phyloP scores from a whole-genome alignment of 192 early-diverging fungal genomes.

The Piromyces finnis region DNA sequence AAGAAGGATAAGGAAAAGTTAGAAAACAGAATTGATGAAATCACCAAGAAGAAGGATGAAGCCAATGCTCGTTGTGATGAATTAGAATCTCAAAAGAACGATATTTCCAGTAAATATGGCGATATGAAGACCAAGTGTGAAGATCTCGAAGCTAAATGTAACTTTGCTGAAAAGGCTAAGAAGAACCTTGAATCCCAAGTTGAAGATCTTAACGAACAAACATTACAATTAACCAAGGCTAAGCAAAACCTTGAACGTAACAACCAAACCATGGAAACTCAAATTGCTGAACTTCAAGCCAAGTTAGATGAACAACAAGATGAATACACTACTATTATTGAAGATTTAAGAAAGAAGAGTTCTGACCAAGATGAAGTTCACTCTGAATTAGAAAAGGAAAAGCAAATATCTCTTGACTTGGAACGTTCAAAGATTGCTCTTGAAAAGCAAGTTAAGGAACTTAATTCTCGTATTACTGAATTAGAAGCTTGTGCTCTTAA shows the following conservation, averaged over 20 bases:
- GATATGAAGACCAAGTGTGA: constrained; percentile 36
- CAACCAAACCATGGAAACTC: constrained; percentile 47
- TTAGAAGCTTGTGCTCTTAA: constrained; percentile 45
- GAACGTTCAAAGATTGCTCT: constrained; percentile 39
- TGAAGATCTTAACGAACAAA: constrained; percentile 52
- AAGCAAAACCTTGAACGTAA: constrained; percentile 50
- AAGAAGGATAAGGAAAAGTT: constrained; percentile 69
- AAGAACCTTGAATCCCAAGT: constrained; percentile 52
- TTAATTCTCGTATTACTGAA: constrained; percentile 53
- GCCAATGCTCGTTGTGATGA: constrained; percentile 36
- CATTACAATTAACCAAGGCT: constrained; percentile 45
- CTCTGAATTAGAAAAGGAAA: constrained; percentile 57
- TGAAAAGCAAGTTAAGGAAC: constrained; percentile 73
- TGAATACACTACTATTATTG: constrained; percentile 31
- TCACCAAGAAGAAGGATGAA: constrained; percentile 45
- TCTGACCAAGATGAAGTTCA: constrained; percentile 35
- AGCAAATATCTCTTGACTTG: constrained; percentile 22
- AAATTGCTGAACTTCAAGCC: constrained; percentile 52
- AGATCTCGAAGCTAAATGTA: constrained; percentile 47
- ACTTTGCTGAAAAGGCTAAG: constrained; percentile 47
- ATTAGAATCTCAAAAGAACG: constrained; percentile 33
- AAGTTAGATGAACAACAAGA: constrained; percentile 60
- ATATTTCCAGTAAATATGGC: constrained; percentile 27
- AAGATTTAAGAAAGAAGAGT: constrained; percentile 33
- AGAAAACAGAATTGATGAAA: constrained; percentile 47